Percentiles rank a stretch among this genome's conserved stretches.
phyloP scores from a whole-genome alignment of 2,329 filamentous ascomycete genomes.

The Ceratocystis eucalypticola region DNA sequence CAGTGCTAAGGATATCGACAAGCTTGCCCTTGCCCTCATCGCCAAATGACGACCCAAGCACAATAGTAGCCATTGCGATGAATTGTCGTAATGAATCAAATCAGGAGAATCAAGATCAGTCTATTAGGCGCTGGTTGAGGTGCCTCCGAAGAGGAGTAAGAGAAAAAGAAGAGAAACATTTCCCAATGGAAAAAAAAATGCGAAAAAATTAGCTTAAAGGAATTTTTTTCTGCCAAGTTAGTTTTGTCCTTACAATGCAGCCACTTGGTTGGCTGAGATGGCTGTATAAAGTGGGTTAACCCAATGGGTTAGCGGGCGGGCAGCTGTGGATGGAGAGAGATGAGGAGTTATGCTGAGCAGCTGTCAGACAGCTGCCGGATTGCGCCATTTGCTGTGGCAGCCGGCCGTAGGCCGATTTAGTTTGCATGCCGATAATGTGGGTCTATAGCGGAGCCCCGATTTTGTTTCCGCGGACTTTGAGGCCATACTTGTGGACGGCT shows the following conservation, averaged over 20 bases:
- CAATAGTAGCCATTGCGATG: slow-evolving; percentile 20
- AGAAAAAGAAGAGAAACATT: slow-evolving; percentile 18
- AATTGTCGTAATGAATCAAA: slow-evolving; percentile 16
- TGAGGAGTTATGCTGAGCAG: neutral
- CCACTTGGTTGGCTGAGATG: neutral
- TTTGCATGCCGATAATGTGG: neutral
- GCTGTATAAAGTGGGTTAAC: neutral
- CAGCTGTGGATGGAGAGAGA: neutral
- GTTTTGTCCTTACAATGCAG: neutral
- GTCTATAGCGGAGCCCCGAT: neutral
- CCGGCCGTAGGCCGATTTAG: neutral
- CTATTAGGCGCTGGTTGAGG: slow-evolving; percentile 17
- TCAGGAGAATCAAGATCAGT: slow-evolving; percentile 14
- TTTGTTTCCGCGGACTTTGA: slow-evolving; percentile 1
- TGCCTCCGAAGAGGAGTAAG: slow-evolving; percentile 19
- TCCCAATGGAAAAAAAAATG: neutral
- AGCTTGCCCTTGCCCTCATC: slow-evolving; percentile 20
- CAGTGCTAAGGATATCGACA: slow-evolving; percentile 18
- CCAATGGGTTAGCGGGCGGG: neutral
- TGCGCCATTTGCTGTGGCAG: too few relatives aligned
- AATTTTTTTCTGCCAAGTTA: slow-evolving; percentile 3
- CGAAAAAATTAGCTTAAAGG: slow-evolving; percentile 16
- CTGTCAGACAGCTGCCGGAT: neutral
- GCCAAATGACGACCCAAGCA: slow-evolving; percentile 20
- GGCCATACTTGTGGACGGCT: neutral